Evolutionary conservation across 2,329 filamentous ascomycete genomes (phyloP).

Genomic region (Albifimbria verrucaria): DNA sequence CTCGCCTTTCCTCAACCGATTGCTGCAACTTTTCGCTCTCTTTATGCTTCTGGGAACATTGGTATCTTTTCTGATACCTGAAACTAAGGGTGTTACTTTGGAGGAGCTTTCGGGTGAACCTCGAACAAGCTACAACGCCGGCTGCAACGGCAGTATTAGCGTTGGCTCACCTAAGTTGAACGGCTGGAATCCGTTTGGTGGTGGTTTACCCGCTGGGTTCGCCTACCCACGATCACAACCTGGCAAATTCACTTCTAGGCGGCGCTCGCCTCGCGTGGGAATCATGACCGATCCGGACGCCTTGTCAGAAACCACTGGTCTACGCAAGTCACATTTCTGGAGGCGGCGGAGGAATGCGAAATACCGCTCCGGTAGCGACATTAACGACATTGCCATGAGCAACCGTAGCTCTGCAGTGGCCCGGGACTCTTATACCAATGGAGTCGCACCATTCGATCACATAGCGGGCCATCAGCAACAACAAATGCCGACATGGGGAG

Average conservation of each 20-base stretch:
- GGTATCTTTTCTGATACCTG: conserved; percentile 69
- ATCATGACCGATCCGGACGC: conserved; percentile 43
- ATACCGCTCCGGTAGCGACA: conserved; percentile 18
- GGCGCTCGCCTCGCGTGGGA: conserved; percentile 30
- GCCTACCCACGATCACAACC: conserved; percentile 36
- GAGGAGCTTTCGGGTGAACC: conserved; percentile 68
- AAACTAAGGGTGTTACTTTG: conserved; percentile 71
- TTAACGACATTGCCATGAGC: conserved; percentile 29
- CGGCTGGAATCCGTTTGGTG: conserved; percentile 44
- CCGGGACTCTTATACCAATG: background rate
- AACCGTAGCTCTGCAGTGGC: conserved; percentile 23
- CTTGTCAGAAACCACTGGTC: conserved; percentile 19
- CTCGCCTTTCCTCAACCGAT: conserved; percentile 63
- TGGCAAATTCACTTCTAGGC: conserved; percentile 19
- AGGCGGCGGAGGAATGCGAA: conserved; percentile 22
- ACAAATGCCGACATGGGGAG: conserved; percentile 20
- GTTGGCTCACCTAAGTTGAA: conserved; percentile 26
- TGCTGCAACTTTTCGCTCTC: conserved; percentile 74
- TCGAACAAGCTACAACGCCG: conserved; percentile 54
- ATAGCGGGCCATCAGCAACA: conserved; percentile 6
- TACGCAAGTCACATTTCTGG: conserved; percentile 25
- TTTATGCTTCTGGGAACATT: conserved; percentile 75
- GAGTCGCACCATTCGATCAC: background rate
- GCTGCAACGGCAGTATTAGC: conserved; percentile 47
- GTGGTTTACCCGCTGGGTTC: conserved; percentile 51